Evolutionary conservation across 2,329 filamentous ascomycete genomes (phyloP), one percentile per base, ranked within the genome.

Genomic region (Talaromyces islandicus): DNA sequence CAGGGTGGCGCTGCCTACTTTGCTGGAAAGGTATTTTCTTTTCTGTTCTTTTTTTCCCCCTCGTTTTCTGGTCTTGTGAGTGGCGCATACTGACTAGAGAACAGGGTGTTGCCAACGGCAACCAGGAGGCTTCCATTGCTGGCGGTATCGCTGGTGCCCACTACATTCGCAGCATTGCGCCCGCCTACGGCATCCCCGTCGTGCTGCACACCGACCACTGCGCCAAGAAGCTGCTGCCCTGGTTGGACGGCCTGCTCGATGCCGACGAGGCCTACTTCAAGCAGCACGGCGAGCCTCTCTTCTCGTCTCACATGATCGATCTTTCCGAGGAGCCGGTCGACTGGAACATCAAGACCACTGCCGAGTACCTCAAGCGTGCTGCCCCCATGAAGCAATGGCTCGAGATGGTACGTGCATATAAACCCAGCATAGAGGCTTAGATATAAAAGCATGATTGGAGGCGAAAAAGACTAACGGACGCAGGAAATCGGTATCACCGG

Each of bases 321-420:
- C 81, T 97, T 71, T 94, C 90, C 27, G 94, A 97, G 83, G 93
- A 97, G 83, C 75, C 85, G 46, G 89, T 96, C 67, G 85, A 94
- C 63, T 91, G 85, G 80, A 97, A 99, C 86, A 89, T 99, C 72
- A 77, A 88, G 74, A 97, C 91, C 74, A 97, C 93, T 63, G 90
- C 90, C 75, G 86, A 88, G 77, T 97, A 99, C 84, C 86, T 97
- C 65, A 88, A 96, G 87, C 90, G 93, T 69, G 91, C 89, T 74
- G 91, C 92, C 55, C 92, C 92, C 70, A 91, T 97, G 91, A 96
- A 95, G 85, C 92, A 97, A 80, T 97, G 91, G 91, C 87, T 99
- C 68, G 94, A 99, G 86, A 99, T 97, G 93, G 89, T 91, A 75
- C 69, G 77, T 68, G 7, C 6, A n/a, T 38, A 38, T n/a, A n/a